Percentiles rank a stretch among this genome's conserved stretches.
These are phyloP conservation scores for Inga laurina DNA, from an alignment of 306 rosid genomes.

Conservation along the genomic window DNA sequence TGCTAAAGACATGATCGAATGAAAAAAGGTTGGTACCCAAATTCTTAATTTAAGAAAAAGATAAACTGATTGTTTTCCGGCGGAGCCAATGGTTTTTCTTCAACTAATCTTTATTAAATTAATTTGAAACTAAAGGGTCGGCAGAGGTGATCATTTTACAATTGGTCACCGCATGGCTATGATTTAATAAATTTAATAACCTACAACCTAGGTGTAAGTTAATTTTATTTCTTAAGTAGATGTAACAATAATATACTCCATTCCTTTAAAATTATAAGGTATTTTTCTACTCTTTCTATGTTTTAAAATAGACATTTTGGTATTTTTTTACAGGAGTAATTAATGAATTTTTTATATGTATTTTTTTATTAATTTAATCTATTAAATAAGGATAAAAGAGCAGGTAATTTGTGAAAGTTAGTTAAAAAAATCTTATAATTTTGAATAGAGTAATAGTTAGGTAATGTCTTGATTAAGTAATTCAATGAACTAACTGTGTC, in stretches of 20 bases:
- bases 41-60: slow-evolving; percentile 2
- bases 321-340: neutral
- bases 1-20: neutral
- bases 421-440: too few relatives aligned
- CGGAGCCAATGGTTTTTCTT: neutral
- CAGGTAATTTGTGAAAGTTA: neutral
- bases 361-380: too few relatives aligned
- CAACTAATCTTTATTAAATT: neutral
- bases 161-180: neutral
- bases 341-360: too few relatives aligned
- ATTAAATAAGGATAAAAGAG: neutral
- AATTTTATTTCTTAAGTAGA: neutral
- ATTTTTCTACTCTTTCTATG: neutral
- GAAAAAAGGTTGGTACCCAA: neutral
- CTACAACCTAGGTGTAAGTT: neutral
- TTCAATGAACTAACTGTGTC: too few relatives aligned
- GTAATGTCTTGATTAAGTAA: too few relatives aligned
- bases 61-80: neutral
- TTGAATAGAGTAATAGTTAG: too few relatives aligned
- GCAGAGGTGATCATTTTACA: neutral
- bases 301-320: neutral
- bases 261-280: neutral
- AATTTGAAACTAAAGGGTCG: neutral
- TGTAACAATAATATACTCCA: neutral
- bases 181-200: neutral